phyloP scores from a whole-genome alignment of 495 filamentous ascomycete species.

The Tuber magnatum region DNA sequence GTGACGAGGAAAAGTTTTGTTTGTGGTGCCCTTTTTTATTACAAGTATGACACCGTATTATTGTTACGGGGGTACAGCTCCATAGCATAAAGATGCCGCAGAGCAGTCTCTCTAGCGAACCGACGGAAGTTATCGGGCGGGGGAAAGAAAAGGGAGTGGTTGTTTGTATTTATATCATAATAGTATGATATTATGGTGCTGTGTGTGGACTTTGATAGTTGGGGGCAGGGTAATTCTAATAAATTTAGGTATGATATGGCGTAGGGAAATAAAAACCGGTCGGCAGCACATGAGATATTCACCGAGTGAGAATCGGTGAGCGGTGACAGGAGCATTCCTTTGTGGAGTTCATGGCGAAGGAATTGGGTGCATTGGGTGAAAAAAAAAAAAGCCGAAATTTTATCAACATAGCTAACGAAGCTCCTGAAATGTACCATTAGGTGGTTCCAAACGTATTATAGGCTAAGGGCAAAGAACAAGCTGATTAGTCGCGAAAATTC shows the following conservation, averaged over 20 bases:
- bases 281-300: too few relatives aligned
- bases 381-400: not conserved
- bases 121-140: not conserved
- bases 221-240: not conserved
- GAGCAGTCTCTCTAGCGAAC: not conserved
- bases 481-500: not conserved
- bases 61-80: conserved; percentile 3
- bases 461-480: not conserved
- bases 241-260: too few relatives aligned
- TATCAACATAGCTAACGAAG: not conserved
- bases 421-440: not conserved
- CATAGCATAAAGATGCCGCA: not conserved
- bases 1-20: conserved; percentile 1
- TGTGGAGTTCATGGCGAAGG: not conserved
- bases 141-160: not conserved
- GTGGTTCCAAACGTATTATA: not conserved
- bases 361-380: not conserved
- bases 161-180: too few relatives aligned
- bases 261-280: too few relatives aligned
- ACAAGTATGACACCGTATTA: too few relatives aligned
- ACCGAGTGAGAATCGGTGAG: not conserved
- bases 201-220: not conserved
- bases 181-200: too few relatives aligned
- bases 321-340: not conserved
- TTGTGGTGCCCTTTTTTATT: not conserved